phyloP scores from a whole-genome alignment of 2,329 filamentous ascomycete genomes.

The Stagonosporopsis tanaceti region DNA sequence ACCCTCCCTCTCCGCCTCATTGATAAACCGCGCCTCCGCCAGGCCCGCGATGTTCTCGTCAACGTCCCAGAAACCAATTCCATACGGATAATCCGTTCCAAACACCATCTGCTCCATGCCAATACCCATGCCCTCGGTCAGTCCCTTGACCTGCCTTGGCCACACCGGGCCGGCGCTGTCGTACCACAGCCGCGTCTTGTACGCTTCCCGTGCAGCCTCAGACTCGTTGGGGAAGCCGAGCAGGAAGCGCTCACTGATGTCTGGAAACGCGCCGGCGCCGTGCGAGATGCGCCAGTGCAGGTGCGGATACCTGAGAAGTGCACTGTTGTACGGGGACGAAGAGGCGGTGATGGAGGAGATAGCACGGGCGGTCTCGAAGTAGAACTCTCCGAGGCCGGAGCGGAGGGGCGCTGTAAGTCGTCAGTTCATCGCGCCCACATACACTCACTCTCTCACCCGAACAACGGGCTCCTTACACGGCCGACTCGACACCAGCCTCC shows the following conservation, averaged over 20 bases:
- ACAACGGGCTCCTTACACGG: conserved; percentile 37
- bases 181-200: conserved; percentile 47
- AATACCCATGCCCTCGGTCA: conserved; percentile 41
- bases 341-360: conserved; percentile 45
- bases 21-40: conserved; percentile 33
- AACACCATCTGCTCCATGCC: conserved; percentile 45
- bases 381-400: conserved; percentile 48
- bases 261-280: conserved; percentile 48
- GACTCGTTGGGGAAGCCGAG: conserved; percentile 40
- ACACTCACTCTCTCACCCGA: too few relatives aligned
- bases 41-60: conserved; percentile 43
- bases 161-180: conserved; percentile 50
- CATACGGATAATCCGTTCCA: conserved; percentile 51
- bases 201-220: conserved; percentile 36
- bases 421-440: background rate
- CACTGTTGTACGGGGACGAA: conserved; percentile 19
- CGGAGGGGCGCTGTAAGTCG: conserved; percentile 39
- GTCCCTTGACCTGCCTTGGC: conserved; percentile 46
- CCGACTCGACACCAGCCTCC: conserved; percentile 35
- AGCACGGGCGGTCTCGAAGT: conserved; percentile 49
- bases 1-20: conserved; percentile 32
- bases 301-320: conserved; percentile 39
- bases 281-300: conserved; percentile 48
- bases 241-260: conserved; percentile 47
- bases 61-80: conserved; percentile 49